phyloP scores from a whole-genome alignment of 176 grass and related monocot genomes.

The Aegilops umbellulata region DNA sequence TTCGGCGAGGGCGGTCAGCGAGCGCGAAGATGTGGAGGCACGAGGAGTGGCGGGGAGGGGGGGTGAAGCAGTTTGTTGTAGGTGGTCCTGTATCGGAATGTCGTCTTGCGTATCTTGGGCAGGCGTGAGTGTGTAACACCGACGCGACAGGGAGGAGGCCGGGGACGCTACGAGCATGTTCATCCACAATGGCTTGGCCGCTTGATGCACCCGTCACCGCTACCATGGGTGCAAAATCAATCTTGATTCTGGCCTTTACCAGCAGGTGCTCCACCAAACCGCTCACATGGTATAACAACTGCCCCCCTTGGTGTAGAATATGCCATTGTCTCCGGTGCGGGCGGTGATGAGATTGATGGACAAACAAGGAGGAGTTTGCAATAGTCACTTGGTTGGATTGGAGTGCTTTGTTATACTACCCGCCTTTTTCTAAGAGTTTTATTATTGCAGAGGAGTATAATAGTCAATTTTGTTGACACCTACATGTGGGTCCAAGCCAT shows the following conservation, averaged over 20 bases:
- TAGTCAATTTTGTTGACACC: no score
- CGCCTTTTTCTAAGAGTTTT: no score
- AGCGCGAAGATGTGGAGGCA: constrained; percentile 82
- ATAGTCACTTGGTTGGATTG: no score
- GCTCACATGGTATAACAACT: background rate
- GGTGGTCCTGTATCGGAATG: constrained; percentile 63
- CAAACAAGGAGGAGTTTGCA: no score
- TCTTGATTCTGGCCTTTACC: background rate
- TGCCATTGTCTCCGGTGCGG: no score
- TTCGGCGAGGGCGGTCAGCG: constrained; percentile 34
- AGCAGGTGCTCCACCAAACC: background rate
- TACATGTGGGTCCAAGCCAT: no score
- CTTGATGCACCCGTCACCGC: constrained; percentile 16
- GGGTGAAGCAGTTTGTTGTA: constrained; percentile 93
- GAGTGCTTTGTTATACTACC: no score
- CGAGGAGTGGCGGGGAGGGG: constrained; percentile 73
- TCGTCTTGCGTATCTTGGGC: constrained; percentile 51
- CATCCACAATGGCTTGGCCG: constrained; percentile 31
- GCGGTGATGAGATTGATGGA: no score
- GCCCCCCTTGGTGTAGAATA: no score
- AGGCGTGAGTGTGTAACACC: background rate
- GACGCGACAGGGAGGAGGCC: background rate
- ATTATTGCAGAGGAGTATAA: no score
- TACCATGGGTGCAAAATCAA: background rate
- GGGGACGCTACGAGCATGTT: constrained; percentile 22